Percentiles rank a stretch among this genome's conserved stretches.
phyloP scores from a whole-genome alignment of 2,329 filamentous ascomycete genomes.

The Chaetomium sp. region DNA sequence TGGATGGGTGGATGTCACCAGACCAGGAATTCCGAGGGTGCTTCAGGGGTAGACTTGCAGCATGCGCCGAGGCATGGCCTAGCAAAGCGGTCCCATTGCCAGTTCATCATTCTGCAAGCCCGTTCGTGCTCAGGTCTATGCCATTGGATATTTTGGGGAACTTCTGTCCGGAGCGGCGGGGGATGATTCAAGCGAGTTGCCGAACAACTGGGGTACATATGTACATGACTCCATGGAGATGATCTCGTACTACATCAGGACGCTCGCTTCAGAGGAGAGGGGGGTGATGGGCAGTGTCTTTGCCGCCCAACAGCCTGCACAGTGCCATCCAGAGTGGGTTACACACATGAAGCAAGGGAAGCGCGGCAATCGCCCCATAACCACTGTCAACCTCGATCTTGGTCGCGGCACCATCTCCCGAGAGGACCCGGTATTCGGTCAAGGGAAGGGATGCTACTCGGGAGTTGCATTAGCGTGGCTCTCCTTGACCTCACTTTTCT shows the following conservation, averaged over 20 bases:
- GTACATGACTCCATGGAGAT: neutral
- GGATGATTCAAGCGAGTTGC: neutral
- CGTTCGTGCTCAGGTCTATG: neutral
- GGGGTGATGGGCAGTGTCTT: neutral
- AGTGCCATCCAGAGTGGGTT: neutral
- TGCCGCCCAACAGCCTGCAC: neutral
- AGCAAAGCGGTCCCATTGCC: neutral
- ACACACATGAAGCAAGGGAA: neutral
- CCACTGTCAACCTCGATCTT: neutral
- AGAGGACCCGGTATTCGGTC: neutral
- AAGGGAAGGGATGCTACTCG: neutral
- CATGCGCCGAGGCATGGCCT: conserved; percentile 8
- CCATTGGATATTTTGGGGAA: neutral
- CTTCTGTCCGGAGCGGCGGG: neutral
- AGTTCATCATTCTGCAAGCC: conserved; percentile 2
- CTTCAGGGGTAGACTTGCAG: conserved; percentile 8
- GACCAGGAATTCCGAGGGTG: neutral
- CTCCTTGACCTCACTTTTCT: neutral
- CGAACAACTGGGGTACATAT: neutral
- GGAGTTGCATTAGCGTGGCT: neutral
- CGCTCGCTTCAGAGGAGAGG: neutral
- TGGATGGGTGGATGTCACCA: neutral
- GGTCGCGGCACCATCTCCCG: neutral
- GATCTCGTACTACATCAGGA: neutral
- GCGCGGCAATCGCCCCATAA: neutral